Conservation (phyloP, 306 rosid genomes). For the Cucumis cinereus region DNA sequence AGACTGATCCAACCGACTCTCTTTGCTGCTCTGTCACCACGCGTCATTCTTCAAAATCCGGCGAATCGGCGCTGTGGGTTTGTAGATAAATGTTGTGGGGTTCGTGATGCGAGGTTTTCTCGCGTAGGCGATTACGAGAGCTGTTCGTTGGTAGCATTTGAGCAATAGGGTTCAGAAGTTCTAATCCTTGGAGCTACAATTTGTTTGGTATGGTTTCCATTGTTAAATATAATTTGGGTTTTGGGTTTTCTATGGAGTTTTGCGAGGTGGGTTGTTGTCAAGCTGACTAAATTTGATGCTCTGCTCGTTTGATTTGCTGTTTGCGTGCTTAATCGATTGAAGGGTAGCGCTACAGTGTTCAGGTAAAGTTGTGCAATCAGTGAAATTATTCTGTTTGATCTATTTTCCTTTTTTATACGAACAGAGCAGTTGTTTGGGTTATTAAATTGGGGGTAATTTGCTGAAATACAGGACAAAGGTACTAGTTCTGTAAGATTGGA, state of each 20-base stretch:
- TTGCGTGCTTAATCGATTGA: background rate
- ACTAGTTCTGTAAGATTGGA: background rate
- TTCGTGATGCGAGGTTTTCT: conserved; percentile 11
- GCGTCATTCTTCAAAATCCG: conserved; percentile 9
- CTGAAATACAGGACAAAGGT: background rate
- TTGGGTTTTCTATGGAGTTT: background rate
- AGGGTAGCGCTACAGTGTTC: background rate
- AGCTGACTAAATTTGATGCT: background rate
- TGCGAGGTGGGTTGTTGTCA: background rate
- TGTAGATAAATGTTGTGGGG: conserved; percentile 9
- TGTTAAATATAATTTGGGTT: background rate
- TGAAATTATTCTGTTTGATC: background rate
- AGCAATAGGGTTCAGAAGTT: background rate
- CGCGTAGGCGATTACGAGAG: background rate
- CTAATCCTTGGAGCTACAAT: background rate
- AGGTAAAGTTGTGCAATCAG: background rate
- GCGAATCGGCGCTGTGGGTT: conserved; percentile 16
- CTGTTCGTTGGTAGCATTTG: background rate
- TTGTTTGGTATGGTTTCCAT: background rate
- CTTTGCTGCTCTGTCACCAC: background rate
- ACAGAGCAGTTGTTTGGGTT: background rate
- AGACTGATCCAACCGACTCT: conserved; percentile 5
- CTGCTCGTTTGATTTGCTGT: background rate
- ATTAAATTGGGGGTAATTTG: background rate
- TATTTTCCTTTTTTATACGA: background rate